Evolutionary conservation across 805 yeast species (phyloP).

Genomic region (Pichia ethanolica): DNA sequence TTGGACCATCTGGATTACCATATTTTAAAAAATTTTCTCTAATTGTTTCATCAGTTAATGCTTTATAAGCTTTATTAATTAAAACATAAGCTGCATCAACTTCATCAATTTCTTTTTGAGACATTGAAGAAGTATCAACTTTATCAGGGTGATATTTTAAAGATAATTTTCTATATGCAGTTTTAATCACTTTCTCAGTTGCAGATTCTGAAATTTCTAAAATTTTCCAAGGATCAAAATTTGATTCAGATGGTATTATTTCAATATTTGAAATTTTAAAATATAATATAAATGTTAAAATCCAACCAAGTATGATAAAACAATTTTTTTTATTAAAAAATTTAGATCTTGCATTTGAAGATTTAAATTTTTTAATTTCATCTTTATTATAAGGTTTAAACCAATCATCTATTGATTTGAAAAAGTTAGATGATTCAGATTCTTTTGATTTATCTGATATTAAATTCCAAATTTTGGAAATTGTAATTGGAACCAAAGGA

Average conservation of each 20-base stretch:
- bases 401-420: slow-evolving; percentile 23
- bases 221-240: slow-evolving; percentile 87
- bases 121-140: slow-evolving; percentile 50
- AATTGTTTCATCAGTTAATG: slow-evolving; percentile 83
- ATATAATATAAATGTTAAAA: slow-evolving; percentile 36
- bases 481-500: slow-evolving; percentile 51
- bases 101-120: slow-evolving; percentile 45
- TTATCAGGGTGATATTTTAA: slow-evolving; percentile 93
- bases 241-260: slow-evolving; percentile 32
- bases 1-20: slow-evolving; percentile 99
- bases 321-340: slow-evolving; percentile 28
- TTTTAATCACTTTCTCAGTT: slow-evolving; percentile 66
- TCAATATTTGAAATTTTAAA: slow-evolving; percentile 38
- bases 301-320: slow-evolving; percentile 53
- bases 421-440: slow-evolving; percentile 1
- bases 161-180: slow-evolving; percentile 80
- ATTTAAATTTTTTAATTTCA: slow-evolving; percentile 25
- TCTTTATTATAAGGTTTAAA: slow-evolving; percentile 30
- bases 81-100: slow-evolving; percentile 73
- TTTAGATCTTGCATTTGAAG: slow-evolving; percentile 19
- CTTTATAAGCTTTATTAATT: slow-evolving; percentile 87
- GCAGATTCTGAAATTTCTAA: slow-evolving; percentile 67
- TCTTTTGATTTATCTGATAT: not conserved
- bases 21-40: slow-evolving; percentile 75
- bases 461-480: slow-evolving; percentile 17